These are phyloP conservation scores for Blastomyces percursus DNA, from an alignment of 2,329 filamentous ascomycete genomes.

Conservation along the genomic window DNA sequence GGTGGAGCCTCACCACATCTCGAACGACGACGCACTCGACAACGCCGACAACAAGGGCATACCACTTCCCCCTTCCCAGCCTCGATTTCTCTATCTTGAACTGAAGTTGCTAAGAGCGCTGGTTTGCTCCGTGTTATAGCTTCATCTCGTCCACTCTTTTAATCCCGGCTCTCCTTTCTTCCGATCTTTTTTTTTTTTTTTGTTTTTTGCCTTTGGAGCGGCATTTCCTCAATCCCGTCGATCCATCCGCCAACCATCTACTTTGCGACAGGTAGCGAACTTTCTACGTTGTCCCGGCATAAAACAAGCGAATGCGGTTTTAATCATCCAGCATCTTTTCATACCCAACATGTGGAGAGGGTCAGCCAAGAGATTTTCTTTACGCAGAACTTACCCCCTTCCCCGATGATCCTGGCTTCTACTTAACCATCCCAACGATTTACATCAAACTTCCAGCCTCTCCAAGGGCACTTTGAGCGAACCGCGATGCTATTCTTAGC, in stretches of 20 bases:
- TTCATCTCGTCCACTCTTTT: constrained; percentile 3
- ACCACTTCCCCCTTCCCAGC: neutral
- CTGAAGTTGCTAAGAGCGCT: constrained; percentile 1
- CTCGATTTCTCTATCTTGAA: neutral
- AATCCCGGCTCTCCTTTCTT: neutral
- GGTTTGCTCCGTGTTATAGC: constrained; percentile 1
- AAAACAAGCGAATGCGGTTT: neutral
- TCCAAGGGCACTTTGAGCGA: constrained; percentile 15
- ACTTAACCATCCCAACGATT: neutral
- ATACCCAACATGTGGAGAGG: constrained; percentile 1
- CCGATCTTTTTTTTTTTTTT: neutral
- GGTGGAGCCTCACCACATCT: neutral
- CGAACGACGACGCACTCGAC: neutral
- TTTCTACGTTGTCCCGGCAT: neutral
- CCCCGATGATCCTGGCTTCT: neutral
- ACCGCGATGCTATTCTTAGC: constrained; percentile 19
- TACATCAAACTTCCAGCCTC: constrained; percentile 7
- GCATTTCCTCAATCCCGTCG: neutral
- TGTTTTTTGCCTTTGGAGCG: neutral
- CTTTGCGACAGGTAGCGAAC: neutral
- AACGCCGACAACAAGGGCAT: neutral
- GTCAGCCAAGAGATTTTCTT: neutral
- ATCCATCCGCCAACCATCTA: constrained; percentile 1
- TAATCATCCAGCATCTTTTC: neutral
- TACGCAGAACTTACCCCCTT: neutral